Evolutionary conservation across 129 eudicot species (phyloP).

Genomic region (Tagetes patula): DNA sequence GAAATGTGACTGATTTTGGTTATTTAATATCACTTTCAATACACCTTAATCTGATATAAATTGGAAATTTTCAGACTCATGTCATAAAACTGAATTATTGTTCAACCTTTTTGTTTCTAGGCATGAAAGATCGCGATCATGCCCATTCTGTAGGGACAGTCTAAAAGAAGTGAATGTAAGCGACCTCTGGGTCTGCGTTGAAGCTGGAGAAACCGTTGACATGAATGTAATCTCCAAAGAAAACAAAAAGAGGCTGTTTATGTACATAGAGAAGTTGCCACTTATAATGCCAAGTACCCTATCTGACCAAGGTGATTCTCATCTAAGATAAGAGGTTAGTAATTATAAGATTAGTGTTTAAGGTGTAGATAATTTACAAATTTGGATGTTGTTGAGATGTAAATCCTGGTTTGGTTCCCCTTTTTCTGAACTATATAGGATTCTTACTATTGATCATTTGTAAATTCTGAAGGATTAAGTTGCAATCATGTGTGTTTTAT

Average conservation of each 20-base stretch:
- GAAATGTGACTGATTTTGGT: not conserved
- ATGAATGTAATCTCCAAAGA: conserved; percentile 44
- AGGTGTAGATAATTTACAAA: conserved; percentile 32
- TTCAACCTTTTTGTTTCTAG: conserved; percentile 28
- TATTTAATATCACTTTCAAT: not conserved
- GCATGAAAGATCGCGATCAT: conserved; percentile 65
- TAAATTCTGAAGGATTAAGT: conserved; percentile 17
- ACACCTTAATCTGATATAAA: not conserved
- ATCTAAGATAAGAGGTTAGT: conserved; percentile 32
- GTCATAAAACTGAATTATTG: not conserved
- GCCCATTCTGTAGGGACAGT: conserved; percentile 77
- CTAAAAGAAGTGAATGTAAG: conserved; percentile 51
- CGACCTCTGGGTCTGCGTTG: conserved; percentile 72
- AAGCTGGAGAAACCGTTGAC: conserved; percentile 48
- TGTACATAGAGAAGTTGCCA: conserved; percentile 70
- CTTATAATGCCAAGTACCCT: conserved; percentile 42
- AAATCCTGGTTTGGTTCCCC: conserved; percentile 29
- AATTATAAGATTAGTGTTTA: conserved; percentile 26
- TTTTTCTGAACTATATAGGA: conserved; percentile 23
- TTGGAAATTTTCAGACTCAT: not conserved
- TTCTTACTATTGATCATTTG: conserved; percentile 24
- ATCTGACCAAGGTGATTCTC: conserved; percentile 40
- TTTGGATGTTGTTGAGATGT: conserved; percentile 34
- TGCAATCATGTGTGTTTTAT: conserved; percentile 16
- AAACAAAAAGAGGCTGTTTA: conserved; percentile 54